These are phyloP conservation scores for Elaphomyces granulatus DNA, from an alignment of 495 filamentous ascomycete species.

Conservation along the genomic window DNA sequence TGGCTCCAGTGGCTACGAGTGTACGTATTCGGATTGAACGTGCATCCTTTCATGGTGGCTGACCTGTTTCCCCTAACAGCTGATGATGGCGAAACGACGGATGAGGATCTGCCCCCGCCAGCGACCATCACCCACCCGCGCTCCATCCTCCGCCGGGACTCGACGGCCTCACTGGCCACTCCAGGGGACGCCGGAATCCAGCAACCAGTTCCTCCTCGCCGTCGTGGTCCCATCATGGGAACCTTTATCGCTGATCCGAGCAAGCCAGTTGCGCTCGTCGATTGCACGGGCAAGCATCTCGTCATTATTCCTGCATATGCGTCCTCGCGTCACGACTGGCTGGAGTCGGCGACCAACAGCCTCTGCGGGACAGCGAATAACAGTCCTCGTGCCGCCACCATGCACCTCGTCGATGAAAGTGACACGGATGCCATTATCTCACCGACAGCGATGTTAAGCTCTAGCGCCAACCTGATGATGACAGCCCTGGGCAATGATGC, in stretches of 20 bases:
- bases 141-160: slow-evolving; percentile 41
- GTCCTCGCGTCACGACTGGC: slow-evolving; percentile 35
- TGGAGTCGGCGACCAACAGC: slow-evolving; percentile 35
- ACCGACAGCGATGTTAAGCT: slow-evolving; percentile 43
- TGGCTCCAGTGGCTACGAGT: slow-evolving; percentile 66
- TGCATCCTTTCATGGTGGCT: slow-evolving; percentile 27
- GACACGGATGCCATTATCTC: slow-evolving; percentile 37
- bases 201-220: slow-evolving; percentile 31
- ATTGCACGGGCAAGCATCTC: slow-evolving; percentile 54
- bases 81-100: slow-evolving; percentile 70
- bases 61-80: slow-evolving; percentile 47
- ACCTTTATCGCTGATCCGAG: slow-evolving; percentile 40
- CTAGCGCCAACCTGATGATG: slow-evolving; percentile 65
- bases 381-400: slow-evolving; percentile 35
- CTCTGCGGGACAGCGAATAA: slow-evolving; percentile 37
- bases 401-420: slow-evolving; percentile 36
- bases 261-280: slow-evolving; percentile 60
- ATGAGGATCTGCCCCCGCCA: slow-evolving; percentile 56
- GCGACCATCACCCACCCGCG: slow-evolving; percentile 39
- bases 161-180: slow-evolving; percentile 29
- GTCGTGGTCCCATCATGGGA: slow-evolving; percentile 42
- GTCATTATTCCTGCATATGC: slow-evolving; percentile 47
- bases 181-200: slow-evolving; percentile 37
- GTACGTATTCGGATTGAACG: slow-evolving; percentile 30
- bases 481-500: slow-evolving; percentile 44